A percentile compares a stretch with the other conserved stretches of the same genome.
Conservation (phyloP, 331 rosid species). For the Dryas integrifolia region DNA sequence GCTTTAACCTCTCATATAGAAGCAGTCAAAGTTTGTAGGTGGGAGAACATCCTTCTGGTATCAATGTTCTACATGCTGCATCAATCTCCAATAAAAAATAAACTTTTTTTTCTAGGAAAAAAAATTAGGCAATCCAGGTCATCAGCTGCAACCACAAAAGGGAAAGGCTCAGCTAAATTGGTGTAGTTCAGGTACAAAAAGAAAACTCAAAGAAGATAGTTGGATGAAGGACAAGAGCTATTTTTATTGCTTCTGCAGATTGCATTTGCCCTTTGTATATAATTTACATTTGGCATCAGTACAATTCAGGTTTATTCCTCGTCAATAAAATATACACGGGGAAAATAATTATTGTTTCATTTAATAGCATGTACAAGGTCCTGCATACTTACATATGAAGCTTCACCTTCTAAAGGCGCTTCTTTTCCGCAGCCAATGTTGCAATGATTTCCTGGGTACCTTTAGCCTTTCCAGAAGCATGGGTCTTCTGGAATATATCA, state of each 20-base stretch:
- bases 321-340: not conserved
- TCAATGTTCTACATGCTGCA: too few species aligned
- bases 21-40: not conserved
- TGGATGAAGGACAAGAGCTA: too few species aligned
- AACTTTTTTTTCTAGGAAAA: too few species aligned
- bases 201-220: too few species aligned
- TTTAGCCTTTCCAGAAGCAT: slow-evolving; percentile 63
- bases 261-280: not conserved
- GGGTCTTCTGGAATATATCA: slow-evolving; percentile 60
- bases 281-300: not conserved
- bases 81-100: too few species aligned
- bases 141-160: too few species aligned
- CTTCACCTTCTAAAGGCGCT: slow-evolving; percentile 20
- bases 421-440: slow-evolving; percentile 61
- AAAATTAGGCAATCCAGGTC: too few species aligned
- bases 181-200: too few species aligned
- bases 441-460: slow-evolving; percentile 71
- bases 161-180: too few species aligned
- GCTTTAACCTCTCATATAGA: not conserved
- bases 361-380: slow-evolving; percentile 24
- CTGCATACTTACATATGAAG: not conserved
- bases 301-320: not conserved
- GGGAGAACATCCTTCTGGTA: not conserved
- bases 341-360: not conserved
- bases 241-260: slow-evolving; percentile 2